Percentiles rank a stretch among this genome's conserved stretches.
phyloP scores from a whole-genome alignment of 495 filamentous ascomycete species.

The Neurospora sublineolata region DNA sequence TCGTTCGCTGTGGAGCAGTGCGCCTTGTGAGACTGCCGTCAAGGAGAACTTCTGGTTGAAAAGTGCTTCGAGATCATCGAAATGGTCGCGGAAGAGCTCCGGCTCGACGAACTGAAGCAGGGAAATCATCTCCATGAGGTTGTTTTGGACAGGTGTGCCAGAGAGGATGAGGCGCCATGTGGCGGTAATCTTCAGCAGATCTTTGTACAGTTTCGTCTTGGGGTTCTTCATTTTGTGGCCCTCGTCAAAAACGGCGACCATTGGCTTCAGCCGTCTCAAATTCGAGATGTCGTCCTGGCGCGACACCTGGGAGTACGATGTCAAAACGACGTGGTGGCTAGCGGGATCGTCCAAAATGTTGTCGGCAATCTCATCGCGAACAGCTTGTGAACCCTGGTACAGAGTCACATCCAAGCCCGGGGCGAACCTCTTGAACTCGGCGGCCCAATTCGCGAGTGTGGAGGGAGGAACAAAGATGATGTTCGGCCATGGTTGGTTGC shows the following conservation, averaged over 20 bases:
- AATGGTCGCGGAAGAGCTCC: constrained; percentile 59
- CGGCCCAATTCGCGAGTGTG: constrained; percentile 88
- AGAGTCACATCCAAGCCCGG: constrained; percentile 61
- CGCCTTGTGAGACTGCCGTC: constrained; percentile 57
- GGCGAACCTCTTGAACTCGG: constrained; percentile 83
- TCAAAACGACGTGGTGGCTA: constrained; percentile 74
- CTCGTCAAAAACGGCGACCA: constrained; percentile 80
- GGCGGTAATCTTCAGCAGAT: constrained; percentile 65
- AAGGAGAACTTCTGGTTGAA: constrained; percentile 87
- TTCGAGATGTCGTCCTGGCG: constrained; percentile 28
- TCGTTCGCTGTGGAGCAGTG: constrained; percentile 72
- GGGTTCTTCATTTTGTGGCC: constrained; percentile 86
- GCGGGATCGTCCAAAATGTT: constrained; percentile 50
- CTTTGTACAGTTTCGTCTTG: constrained; percentile 65
- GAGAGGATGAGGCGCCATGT: constrained; percentile 77
- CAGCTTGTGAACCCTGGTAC: constrained; percentile 63
- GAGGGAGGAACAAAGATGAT: constrained; percentile 84
- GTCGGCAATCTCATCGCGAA: constrained; percentile 54
- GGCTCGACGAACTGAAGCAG: constrained; percentile 88
- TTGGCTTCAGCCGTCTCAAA: constrained; percentile 31
- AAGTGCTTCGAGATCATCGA: constrained; percentile 63
- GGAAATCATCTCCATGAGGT: constrained; percentile 79
- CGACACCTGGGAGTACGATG: constrained; percentile 57
- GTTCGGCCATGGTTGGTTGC: constrained; percentile 59
- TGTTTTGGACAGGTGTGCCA: constrained; percentile 92